Percentiles rank a stretch among this genome's conserved stretches.
These are phyloP conservation scores for Dendrobium huoshanense DNA, from an alignment of 106 monocot species.

Conservation along the genomic window DNA sequence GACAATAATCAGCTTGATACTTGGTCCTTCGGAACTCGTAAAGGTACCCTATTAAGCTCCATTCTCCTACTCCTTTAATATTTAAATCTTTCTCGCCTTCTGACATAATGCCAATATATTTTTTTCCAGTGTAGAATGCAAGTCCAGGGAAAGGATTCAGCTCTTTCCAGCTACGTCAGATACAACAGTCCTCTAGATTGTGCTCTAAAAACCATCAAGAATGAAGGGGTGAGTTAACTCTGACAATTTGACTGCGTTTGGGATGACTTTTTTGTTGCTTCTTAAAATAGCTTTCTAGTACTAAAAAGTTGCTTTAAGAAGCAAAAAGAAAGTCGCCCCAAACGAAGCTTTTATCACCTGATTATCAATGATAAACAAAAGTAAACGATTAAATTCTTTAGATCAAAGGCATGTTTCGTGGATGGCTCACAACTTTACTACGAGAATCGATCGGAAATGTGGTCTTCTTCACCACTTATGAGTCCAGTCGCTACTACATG, in stretches of 20 bases:
- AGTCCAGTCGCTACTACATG: conserved; percentile 63
- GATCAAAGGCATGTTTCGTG: conserved; percentile 84
- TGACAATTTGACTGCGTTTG: not conserved
- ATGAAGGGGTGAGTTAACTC: conserved; percentile 70
- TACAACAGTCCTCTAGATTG: conserved; percentile 82
- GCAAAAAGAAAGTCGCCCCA: too few species aligned
- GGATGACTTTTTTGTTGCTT: too few species aligned
- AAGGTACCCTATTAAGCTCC: conserved; percentile 33
- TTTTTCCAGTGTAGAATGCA: conserved; percentile 98
- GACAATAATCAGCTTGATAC: conserved; percentile 71
- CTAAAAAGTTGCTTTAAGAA: too few species aligned
- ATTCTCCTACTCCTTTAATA: not conserved
- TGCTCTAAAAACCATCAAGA: conserved; percentile 67
- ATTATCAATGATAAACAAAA: not conserved
- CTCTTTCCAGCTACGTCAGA: conserved; percentile 29
- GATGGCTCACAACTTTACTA: conserved; percentile 67
- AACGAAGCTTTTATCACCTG: not conserved
- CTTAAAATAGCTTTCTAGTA: too few species aligned
- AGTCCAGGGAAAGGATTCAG: conserved; percentile 67
- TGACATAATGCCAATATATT: conserved; percentile 18
- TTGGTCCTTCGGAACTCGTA: conserved; percentile 79
- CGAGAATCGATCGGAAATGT: conserved; percentile 89
- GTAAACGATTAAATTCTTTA: conserved; percentile 5
- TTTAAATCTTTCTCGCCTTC: not conserved
- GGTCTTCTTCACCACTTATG: conserved; percentile 81